Conservation (phyloP, 495 filamentous ascomycete species). For the Oidiodendron maius region DNA sequence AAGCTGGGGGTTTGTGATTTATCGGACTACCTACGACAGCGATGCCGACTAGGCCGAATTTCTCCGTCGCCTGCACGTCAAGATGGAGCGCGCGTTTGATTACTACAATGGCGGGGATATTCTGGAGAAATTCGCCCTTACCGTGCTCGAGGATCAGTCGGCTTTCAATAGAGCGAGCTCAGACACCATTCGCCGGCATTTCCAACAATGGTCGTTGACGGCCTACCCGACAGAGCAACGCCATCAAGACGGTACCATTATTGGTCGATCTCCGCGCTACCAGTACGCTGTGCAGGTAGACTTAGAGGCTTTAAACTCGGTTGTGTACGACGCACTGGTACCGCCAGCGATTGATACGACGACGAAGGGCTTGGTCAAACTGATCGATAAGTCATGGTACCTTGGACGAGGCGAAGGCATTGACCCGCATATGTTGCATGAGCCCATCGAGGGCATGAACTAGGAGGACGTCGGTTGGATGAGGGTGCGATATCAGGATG, state of each 20-base stretch:
- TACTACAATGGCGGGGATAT: slow-evolving; percentile 24
- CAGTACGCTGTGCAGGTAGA: slow-evolving; percentile 24
- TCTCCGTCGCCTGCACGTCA: slow-evolving; percentile 11
- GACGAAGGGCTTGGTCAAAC: slow-evolving; percentile 19
- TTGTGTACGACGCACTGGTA: slow-evolving; percentile 14
- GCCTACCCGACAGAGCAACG: slow-evolving; percentile 19
- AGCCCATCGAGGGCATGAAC: slow-evolving; percentile 25
- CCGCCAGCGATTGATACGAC: not conserved
- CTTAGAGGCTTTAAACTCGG: slow-evolving; percentile 23
- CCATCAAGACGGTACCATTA: slow-evolving; percentile 3
- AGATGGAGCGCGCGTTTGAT: slow-evolving; percentile 16
- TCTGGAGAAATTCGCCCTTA: slow-evolving; percentile 24
- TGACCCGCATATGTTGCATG: too few species aligned
- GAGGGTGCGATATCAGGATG: slow-evolving; percentile 11
- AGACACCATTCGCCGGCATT: slow-evolving; percentile 23
- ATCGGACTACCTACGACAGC: slow-evolving; percentile 27
- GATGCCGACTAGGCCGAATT: slow-evolving; percentile 26
- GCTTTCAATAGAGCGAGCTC: slow-evolving; percentile 24
- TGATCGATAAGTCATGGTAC: slow-evolving; percentile 22
- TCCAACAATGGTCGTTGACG: slow-evolving; percentile 22
- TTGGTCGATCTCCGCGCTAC: slow-evolving; percentile 15
- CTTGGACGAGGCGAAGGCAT: slow-evolving; percentile 7
- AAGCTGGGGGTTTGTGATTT: slow-evolving; percentile 27
- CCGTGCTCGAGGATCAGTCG: slow-evolving; percentile 24
- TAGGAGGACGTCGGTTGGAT: slow-evolving; percentile 29